Evolutionary conservation across 352 stramenopile genomes (phyloP).

Genomic region (Globisporangium abappressorium): DNA sequence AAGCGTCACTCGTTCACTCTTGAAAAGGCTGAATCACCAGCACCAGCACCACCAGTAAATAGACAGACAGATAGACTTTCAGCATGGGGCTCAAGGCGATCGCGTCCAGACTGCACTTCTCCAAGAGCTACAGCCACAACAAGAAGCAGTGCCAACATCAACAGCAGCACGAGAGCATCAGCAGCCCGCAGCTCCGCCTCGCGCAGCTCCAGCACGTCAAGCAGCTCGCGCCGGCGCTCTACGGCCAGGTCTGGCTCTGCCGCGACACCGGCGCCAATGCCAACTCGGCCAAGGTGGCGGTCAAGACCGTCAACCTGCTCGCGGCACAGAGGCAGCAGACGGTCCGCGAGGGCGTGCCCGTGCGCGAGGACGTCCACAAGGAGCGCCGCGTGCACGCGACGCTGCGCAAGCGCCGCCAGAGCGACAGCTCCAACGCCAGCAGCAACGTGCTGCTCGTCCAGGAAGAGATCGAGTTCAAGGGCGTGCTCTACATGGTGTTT

Average conservation of each 20-base stretch:
- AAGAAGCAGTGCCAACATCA: not conserved
- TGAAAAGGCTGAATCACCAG: not conserved
- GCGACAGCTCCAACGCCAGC: constrained; percentile 7
- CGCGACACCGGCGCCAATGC: constrained; percentile 24
- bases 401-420: constrained; percentile 27
- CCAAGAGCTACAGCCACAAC: constrained; percentile 1
- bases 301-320: constrained; percentile 31
- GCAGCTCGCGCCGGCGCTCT: constrained; percentile 49
- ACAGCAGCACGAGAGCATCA: constrained; percentile 9
- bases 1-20: not conserved
- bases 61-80: not conserved
- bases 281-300: not conserved
- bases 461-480: constrained; percentile 38
- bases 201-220: constrained; percentile 30
- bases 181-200: constrained; percentile 15
- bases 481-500: constrained; percentile 49
- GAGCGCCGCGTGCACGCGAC: constrained; percentile 45
- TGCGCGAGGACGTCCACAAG: constrained; percentile 48
- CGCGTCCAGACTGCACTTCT: constrained; percentile 4
- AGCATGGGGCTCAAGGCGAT: constrained; percentile 13
- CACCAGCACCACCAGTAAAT: not conserved
- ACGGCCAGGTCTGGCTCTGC: constrained; percentile 56
- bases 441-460: constrained; percentile 47
- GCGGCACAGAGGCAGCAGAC: constrained; percentile 55
- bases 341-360: constrained; percentile 28